A percentile compares a stretch with the other conserved stretches of the same genome.
Evolutionary conservation across 2,329 filamentous ascomycete species (phyloP).

Genomic region (Exophiala dermatitidis): DNA sequence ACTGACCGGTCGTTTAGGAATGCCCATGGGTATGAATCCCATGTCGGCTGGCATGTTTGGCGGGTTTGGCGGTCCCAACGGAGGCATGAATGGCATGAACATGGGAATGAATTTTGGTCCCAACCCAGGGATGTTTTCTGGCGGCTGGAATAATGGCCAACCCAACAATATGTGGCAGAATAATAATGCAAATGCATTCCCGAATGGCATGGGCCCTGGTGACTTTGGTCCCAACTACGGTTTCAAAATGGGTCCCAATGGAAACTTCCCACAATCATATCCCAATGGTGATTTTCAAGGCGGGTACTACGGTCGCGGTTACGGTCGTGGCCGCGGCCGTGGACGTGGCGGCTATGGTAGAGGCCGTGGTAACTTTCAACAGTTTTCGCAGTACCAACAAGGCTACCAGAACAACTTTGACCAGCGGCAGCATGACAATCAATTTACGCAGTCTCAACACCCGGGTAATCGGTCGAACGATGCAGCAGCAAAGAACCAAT

Average conservation of each 20-base stretch:
- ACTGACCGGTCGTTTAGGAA: conserved; percentile 45
- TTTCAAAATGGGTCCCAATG: conserved; percentile 69
- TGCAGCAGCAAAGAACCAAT: conserved; percentile 15
- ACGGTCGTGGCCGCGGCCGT: conserved; percentile 59
- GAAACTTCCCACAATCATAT: conserved; percentile 62
- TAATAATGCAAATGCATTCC: conserved; percentile 76
- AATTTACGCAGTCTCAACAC: conserved; percentile 6
- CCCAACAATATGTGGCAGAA: conserved; percentile 69
- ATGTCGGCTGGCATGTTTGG: conserved; percentile 44
- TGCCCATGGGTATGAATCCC: conserved; percentile 61
- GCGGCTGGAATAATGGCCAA: conserved; percentile 61
- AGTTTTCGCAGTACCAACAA: conserved; percentile 32
- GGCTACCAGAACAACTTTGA: conserved; percentile 14
- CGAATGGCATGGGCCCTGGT: conserved; percentile 65
- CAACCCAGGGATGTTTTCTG: conserved; percentile 60
- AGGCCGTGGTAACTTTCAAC: conserved; percentile 33
- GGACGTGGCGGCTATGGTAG: conserved; percentile 48
- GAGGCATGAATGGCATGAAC: conserved; percentile 82
- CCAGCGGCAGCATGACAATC: conserved; percentile 19
- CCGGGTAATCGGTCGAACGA: conserved; percentile 3
- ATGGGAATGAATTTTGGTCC: conserved; percentile 59
- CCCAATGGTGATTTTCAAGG: conserved; percentile 55
- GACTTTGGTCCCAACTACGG: conserved; percentile 73
- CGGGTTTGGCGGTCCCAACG: conserved; percentile 44
- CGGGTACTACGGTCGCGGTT: conserved; percentile 68